A percentile compares a stretch with the other conserved stretches of the same genome.
Evolutionary conservation across 2,329 filamentous ascomycete species (phyloP).

Genomic region (Stachybotrys chlorohalonatus): DNA sequence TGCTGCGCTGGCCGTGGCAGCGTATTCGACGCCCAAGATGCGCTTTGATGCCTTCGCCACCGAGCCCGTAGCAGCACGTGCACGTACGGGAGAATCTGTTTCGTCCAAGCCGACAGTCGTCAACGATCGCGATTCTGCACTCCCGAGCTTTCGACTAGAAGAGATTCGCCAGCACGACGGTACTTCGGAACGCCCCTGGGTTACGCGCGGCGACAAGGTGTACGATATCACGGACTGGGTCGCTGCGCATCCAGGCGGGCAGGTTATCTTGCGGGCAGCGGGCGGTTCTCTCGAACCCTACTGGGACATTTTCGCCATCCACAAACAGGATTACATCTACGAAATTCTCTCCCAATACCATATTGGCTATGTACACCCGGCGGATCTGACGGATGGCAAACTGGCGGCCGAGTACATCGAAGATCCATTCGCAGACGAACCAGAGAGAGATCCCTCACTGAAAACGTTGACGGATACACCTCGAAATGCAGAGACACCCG

Average conservation of each 20-base stretch:
- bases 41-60: background rate
- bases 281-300: slow-evolving; percentile 58
- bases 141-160: slow-evolving; percentile 40
- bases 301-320: slow-evolving; percentile 63
- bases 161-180: slow-evolving; percentile 45
- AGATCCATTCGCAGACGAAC: slow-evolving; percentile 50
- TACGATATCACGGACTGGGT: slow-evolving; percentile 67
- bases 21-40: background rate
- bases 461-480: slow-evolving; percentile 44
- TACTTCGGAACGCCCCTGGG: slow-evolving; percentile 48
- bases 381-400: slow-evolving; percentile 49
- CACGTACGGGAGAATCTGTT: background rate
- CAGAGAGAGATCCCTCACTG: slow-evolving; percentile 39
- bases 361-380: slow-evolving; percentile 50
- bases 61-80: background rate
- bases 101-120: background rate
- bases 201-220: slow-evolving; percentile 53
- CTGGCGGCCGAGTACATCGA: slow-evolving; percentile 45
- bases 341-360: slow-evolving; percentile 57
- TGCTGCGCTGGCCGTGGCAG: background rate
- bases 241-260: slow-evolving; percentile 54
- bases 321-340: slow-evolving; percentile 55
- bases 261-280: slow-evolving; percentile 58
- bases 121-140: slow-evolving; percentile 25
- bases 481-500: slow-evolving; percentile 53